Evolutionary conservation across 2,329 filamentous ascomycete genomes (phyloP), one percentile per base, ranked within the genome.

Genomic region (Ascocoryne sarcoides): DNA sequence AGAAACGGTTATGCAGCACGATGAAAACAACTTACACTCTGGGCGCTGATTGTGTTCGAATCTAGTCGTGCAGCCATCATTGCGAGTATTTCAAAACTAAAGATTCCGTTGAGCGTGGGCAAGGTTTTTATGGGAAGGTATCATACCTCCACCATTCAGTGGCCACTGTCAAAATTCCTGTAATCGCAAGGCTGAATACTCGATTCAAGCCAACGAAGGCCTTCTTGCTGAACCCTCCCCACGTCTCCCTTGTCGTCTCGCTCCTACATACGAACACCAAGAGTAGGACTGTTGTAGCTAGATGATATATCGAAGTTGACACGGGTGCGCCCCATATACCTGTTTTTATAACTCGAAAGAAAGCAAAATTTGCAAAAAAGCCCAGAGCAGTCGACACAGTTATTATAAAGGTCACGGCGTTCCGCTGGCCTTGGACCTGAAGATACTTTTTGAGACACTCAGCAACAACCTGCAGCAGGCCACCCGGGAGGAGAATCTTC

Each of bases 141-240:
- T 90, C 85, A 51, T 92, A 92, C 0, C 85, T 86, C 84, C 85
- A 90, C 84, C 84, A 92, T 61, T 92, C 86, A 0, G 84, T 89
- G 7, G 84, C 86, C 3, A 92, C 82, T 46, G 90, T 85, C 4
- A 92, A 63, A 32, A 90, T 69, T 0, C 85, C 86, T 0, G 90
- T 65, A 5, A 82, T 60, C 0, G 85, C 83, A 3, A 93, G 73
- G 5, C 76, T 75, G 2, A 81, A 70, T 58, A 92, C 90, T 9
- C 79, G 78, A 1, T 68, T 70, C 84, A 84, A 89, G 56, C 87
- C 87, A 16, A 65, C 64, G 36, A 86, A 67, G 0, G 80, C 79
- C 26, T 74, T 71, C 39, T 62, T 67, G 15, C 75, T 76, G 59
- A 88, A 81, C 3, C 84, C 84, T 39, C 79, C 81, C 42, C 42